Base-by-base conservation (phyloP, 192 early-diverging fungal genomes). In the Endogone sp. region DNA sequence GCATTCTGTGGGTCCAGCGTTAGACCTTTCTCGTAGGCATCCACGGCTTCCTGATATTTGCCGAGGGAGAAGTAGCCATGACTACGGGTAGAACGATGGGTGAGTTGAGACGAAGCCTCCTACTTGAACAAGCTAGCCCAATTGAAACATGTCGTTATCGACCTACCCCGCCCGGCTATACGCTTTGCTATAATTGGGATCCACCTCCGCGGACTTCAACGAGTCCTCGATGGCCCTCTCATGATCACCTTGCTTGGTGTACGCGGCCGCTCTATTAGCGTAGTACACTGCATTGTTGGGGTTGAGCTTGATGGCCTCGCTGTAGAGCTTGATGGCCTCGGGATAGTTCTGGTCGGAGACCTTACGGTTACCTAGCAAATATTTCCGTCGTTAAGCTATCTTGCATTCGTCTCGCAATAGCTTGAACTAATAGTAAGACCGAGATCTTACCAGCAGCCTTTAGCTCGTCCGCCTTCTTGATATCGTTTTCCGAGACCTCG, bases 61-160 rank as follows among this genome's bases (percentile, higher is more conserved):
- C 87, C 90, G 26, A 96, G 82, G 29, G 93, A 92, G 83, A 92
- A 98, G 79, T 92, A 85, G n/a, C 95, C 96, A 69, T 94, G 95
- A 3, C 90, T 83, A 63, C 58, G 58, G 26, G 28, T 1, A 62
- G 37, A 61, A 9, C n/a, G 63, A 23, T 29, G 8, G 37, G 1
- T 49, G 37, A 49, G 37, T 49, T 49, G n/a, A n/a, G n/a, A n/a
- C n/a, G n/a, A n/a, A n/a, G n/a, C n/a, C n/a, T n/a, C n/a, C n/a
- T n/a, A n/a, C n/a, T n/a, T n/a, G n/a, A n/a, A n/a, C n/a, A n/a
- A n/a, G n/a, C n/a, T n/a, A n/a, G n/a, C 16, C 37, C 9, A 49
- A 49, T 16, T 11, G 16, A 49, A 49, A 49, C 37, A 6, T 11
- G 16, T 16, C 37, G 71, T 9, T 16, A 68, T 63, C 16, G 29